Evolutionary conservation across 805 yeast species (phyloP).

Genomic region (Yamadazyma insecticola): DNA sequence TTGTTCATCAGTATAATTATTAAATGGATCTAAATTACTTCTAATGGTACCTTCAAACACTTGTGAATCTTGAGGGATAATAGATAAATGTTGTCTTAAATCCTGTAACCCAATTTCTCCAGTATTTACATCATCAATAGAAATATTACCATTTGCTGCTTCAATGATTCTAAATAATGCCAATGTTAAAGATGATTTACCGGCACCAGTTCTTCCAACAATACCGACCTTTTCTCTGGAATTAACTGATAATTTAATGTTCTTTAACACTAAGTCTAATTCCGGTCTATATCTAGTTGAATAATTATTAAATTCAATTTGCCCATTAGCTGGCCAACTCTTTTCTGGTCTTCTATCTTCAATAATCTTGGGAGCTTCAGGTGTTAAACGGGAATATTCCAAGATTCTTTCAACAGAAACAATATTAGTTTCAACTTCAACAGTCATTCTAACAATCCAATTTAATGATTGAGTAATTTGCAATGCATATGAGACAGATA

Average conservation of each 20-base stretch:
- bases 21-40: constrained; percentile 39
- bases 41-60: constrained; percentile 41
- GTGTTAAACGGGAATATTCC: constrained; percentile 72
- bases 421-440: constrained; percentile 95
- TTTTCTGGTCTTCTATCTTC: constrained; percentile 57
- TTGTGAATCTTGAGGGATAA: constrained; percentile 44
- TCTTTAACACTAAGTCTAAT: constrained; percentile 38
- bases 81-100: constrained; percentile 37
- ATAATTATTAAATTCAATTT: constrained; percentile 31
- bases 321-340: constrained; percentile 37
- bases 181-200: constrained; percentile 40
- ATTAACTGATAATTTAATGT: constrained; percentile 31
- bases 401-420: constrained; percentile 93
- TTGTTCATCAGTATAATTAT: constrained; percentile 28
- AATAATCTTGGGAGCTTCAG: constrained; percentile 81
- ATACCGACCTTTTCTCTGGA: constrained; percentile 40
- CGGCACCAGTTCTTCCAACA: constrained; percentile 45
- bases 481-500: constrained; percentile 87
- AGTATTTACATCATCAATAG: constrained; percentile 32
- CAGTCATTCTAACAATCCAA: constrained; percentile 99
- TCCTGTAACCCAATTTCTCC: constrained; percentile 36
- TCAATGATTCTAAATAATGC: constrained; percentile 43
- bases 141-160: constrained; percentile 31
- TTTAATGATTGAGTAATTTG: constrained; percentile 90
- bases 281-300: constrained; percentile 42